Evolutionary conservation across 2,329 filamentous ascomycete genomes (phyloP).

Genomic region (Aureobasidium lini): DNA sequence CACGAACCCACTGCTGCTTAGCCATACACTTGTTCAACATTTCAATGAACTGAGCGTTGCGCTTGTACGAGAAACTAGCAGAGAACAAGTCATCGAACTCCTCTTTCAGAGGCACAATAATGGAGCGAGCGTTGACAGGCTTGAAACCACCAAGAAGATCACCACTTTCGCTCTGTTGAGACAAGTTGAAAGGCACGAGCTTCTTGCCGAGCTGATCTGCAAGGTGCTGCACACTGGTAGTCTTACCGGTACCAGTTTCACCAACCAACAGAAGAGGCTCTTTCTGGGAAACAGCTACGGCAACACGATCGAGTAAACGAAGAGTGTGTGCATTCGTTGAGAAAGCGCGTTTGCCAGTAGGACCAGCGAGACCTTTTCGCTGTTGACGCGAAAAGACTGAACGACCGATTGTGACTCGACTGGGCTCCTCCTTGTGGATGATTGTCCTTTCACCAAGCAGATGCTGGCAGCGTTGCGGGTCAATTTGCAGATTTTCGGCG

Average conservation of each 20-base stretch:
- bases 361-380: conserved; percentile 1
- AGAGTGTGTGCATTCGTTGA: conserved; percentile 82
- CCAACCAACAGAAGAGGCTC: conserved; percentile 93
- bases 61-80: conserved; percentile 76
- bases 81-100: conserved; percentile 88
- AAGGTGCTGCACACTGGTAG: conserved; percentile 88
- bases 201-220: conserved; percentile 77
- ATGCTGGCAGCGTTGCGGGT: conserved; percentile 72
- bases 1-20: conserved; percentile 78
- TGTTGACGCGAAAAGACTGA: conserved; percentile 21
- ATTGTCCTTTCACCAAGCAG: conserved; percentile 69
- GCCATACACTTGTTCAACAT: conserved; percentile 71
- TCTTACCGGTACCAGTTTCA: conserved; percentile 98
- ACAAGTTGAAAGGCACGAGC: conserved; percentile 88
- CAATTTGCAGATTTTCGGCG: conserved; percentile 79
- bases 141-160: conserved; percentile 95
- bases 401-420: conserved; percentile 24
- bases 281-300: conserved; percentile 70
- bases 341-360: conserved; percentile 44
- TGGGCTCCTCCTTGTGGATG: conserved; percentile 46
- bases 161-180: conserved; percentile 95
- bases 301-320: conserved; percentile 79
- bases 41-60: conserved; percentile 80
- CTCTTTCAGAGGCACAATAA: conserved; percentile 84
- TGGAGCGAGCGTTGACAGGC: conserved; percentile 79